phyloP scores from a whole-genome alignment of 75 land plant species.

The Chamaecyparis obtusa region DNA sequence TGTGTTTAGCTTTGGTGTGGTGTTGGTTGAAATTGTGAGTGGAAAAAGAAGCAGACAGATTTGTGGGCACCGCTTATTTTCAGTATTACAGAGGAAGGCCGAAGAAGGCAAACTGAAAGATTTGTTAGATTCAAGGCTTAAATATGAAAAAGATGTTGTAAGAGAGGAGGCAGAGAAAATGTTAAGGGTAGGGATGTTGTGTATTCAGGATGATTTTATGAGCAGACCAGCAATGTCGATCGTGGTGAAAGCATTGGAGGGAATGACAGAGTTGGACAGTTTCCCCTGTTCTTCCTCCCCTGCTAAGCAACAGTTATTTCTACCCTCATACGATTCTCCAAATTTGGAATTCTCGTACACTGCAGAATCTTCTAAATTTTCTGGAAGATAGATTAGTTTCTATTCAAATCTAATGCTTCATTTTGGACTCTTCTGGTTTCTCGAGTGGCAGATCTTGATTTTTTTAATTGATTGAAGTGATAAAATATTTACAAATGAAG shows the following conservation, averaged over 20 bases:
- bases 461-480: too few relatives aligned
- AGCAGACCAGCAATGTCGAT: constrained; percentile 21
- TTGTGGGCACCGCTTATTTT: constrained; percentile 13
- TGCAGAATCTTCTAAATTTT: not conserved
- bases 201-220: constrained; percentile 17
- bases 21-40: constrained; percentile 11
- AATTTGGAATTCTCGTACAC: not conserved
- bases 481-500: too few relatives aligned
- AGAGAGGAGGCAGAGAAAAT: not conserved
- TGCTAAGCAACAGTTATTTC: not conserved
- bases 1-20: constrained; percentile 12
- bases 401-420: not conserved
- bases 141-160: not conserved
- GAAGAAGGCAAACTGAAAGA: constrained; percentile 12
- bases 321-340: not conserved
- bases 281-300: not conserved
- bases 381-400: not conserved
- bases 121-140: not conserved
- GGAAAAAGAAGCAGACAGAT: constrained; percentile 16
- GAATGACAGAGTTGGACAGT: not conserved
- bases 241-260: constrained; percentile 21
- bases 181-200: constrained; percentile 17
- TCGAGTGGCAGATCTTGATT: too few relatives aligned
- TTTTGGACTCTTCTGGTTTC: too few relatives aligned
- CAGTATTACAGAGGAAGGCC: constrained; percentile 6